Conservation (phyloP, 352 stramenopile species). For the Phytophthora hibernalis region DNA sequence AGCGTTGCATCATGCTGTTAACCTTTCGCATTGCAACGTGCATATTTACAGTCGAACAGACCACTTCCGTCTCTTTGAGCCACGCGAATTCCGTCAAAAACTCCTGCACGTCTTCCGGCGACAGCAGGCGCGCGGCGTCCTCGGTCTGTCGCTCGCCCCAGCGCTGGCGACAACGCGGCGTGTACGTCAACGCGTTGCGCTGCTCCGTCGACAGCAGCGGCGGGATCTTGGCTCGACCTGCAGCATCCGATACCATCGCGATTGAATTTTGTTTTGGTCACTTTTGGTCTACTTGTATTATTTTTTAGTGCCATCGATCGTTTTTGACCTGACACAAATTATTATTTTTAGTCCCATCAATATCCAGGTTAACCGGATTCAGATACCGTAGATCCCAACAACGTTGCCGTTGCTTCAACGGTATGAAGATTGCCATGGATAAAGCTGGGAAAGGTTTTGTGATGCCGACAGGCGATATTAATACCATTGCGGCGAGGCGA, state of each 20-base stretch:
- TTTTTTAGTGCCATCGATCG: not conserved
- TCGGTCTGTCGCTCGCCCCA: slow-evolving; percentile 41
- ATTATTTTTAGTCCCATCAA: no score
- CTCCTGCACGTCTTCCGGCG: slow-evolving; percentile 50
- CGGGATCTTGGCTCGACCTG: slow-evolving; percentile 62
- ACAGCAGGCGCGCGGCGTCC: slow-evolving; percentile 24
- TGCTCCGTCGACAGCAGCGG: slow-evolving; percentile 45
- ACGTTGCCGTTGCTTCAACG: no score
- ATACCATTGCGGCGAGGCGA: no score
- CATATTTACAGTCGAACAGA: slow-evolving; percentile 29
- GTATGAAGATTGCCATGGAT: no score
- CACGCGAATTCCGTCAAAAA: slow-evolving; percentile 58
- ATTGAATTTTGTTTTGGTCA: not conserved
- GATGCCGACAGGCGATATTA: no score
- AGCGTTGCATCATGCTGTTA: slow-evolving; percentile 4
- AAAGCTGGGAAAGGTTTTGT: no score
- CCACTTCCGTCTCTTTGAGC: slow-evolving; percentile 63
- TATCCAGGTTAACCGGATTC: no score
- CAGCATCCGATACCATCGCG: slow-evolving; percentile 34
- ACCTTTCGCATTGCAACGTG: not conserved
- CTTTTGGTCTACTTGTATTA: not conserved
- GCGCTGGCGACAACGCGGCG: slow-evolving; percentile 41
- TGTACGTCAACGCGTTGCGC: slow-evolving; percentile 23
- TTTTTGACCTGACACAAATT: no score
- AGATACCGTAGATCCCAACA: no score